Evolutionary conservation across 2,329 filamentous ascomycete genomes (phyloP).

Genomic region (Biscogniauxia mediterranea): DNA sequence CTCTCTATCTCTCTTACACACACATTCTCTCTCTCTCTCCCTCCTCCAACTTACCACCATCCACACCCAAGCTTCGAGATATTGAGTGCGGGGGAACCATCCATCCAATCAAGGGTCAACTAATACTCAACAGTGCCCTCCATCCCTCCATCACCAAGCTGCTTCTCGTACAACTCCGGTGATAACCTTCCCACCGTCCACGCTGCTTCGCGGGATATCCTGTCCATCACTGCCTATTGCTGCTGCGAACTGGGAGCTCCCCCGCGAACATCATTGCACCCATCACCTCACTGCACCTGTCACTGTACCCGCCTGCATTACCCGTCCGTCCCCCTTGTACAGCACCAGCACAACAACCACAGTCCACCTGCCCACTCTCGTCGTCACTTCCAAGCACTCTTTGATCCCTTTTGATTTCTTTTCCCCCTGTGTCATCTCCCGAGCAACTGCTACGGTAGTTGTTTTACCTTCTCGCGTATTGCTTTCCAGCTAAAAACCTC

Average conservation of each 20-base stretch:
- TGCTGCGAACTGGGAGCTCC: neutral
- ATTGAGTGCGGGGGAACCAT: conserved; percentile 20
- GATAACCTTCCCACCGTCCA: neutral
- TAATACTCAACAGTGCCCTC: conserved; percentile 18
- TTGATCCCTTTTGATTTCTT: neutral
- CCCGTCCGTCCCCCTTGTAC: conserved; percentile 1
- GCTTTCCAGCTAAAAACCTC: too few species aligned
- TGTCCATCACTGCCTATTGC: conserved; percentile 1
- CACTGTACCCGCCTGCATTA: neutral
- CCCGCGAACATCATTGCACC: neutral
- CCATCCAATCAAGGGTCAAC: conserved; percentile 12
- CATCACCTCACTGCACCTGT: too few species aligned
- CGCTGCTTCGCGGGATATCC: conserved; percentile 3
- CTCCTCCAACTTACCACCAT: neutral
- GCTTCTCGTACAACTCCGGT: conserved; percentile 9
- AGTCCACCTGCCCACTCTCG: neutral
- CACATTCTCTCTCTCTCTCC: too few species aligned
- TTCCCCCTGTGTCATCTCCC: neutral
- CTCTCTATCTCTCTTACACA: neutral
- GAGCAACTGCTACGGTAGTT: neutral
- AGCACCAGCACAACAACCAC: conserved; percentile 2
- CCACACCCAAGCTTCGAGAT: conserved; percentile 7
- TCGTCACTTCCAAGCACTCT: neutral
- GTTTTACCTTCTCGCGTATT: neutral
- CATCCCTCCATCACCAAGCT: conserved; percentile 13